Percentiles rank a stretch among this genome's conserved stretches.
These are phyloP conservation scores for Fusarium verticillioides DNA, from an alignment of 2,329 filamentous ascomycete genomes.

Conservation along the genomic window DNA sequence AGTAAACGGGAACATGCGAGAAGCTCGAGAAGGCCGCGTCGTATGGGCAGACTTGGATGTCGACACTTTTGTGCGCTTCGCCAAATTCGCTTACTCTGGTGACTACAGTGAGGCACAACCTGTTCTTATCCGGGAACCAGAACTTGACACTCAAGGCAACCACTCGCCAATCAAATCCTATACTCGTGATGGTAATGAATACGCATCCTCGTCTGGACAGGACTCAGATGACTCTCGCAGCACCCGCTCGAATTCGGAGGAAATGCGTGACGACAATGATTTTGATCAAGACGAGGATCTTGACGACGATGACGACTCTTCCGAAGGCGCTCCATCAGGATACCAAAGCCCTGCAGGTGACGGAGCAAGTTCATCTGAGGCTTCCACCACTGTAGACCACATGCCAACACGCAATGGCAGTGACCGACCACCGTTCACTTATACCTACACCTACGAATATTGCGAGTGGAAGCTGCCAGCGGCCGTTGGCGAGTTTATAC, in stretches of 20 bases:
- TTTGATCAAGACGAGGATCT: not conserved
- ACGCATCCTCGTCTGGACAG: not conserved
- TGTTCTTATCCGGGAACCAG: not conserved
- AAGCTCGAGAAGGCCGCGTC: constrained; percentile 39
- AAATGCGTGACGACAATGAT: not conserved
- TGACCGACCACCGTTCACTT: not conserved
- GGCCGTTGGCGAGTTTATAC: constrained; percentile 14
- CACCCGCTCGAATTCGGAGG: not conserved
- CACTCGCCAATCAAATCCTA: constrained; percentile 1
- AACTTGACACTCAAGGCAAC: not conserved
- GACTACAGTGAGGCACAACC: constrained; percentile 38
- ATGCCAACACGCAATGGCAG: not conserved
- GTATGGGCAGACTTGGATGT: constrained; percentile 41
- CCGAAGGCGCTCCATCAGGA: not conserved
- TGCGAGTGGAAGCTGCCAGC: not conserved
- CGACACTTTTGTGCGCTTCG: constrained; percentile 45
- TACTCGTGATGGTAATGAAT: not conserved
- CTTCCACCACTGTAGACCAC: constrained; percentile 21
- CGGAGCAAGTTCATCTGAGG: not conserved
- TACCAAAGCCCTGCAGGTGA: not conserved
- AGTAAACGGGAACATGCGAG: constrained; percentile 43
- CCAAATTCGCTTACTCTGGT: constrained; percentile 40
- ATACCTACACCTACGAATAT: not conserved
- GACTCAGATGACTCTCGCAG: not conserved
- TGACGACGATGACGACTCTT: not conserved